Evolutionary conservation across 768 basidiomycete genomes (phyloP), one percentile per base, ranked within the genome.

Genomic region (Kwoniella heveanensis): DNA sequence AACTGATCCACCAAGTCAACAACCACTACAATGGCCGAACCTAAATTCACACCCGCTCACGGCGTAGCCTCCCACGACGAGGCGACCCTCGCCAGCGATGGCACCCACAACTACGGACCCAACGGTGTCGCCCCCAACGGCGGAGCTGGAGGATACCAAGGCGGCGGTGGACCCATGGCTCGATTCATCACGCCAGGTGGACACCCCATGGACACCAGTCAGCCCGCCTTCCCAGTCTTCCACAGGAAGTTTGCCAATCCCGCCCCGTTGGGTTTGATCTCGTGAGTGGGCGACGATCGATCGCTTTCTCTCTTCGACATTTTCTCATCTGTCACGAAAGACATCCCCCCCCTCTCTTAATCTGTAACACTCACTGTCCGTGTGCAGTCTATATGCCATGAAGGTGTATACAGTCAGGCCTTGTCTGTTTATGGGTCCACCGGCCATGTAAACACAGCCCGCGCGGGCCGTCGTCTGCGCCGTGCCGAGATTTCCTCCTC

Each of bases 211-310:
- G 78, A 79, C 62, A 76, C 59, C 53, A 66, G 67, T 48, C 77
- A 80, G 64, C 71, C 67, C 37, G 68, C 75, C 36, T 68, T 71
- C 49, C 68, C 70, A 49, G 60, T 70, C 46, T 80, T 68, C 68
- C 78, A 79, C 64, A 54, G 77, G 54, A 68, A 64, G 56, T 76
- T 78, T 65, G 79, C 60, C 62, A 79, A 79, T 61, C 80, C 80
- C 2, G 71, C 79, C 10, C 80, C 80, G 3, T 62, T 81, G 13
- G 80, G 80, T 62, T 65, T 78, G 27, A 59, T 77, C 39, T 61
- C 26, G 55, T 64, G 50, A 64, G 62, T 64, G 48, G 22, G 19
- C 57, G n/a, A n/a, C 5, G 27, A 26, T 22, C 25, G 48, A 49
- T 49, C 48, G 8, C 8, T 19, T 6, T 46, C 39, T 19, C 7